Evolutionary conservation across 2,329 filamentous ascomycete species (phyloP), one percentile per base, ranked within the genome.

Genomic region (Fusarium secorum): DNA sequence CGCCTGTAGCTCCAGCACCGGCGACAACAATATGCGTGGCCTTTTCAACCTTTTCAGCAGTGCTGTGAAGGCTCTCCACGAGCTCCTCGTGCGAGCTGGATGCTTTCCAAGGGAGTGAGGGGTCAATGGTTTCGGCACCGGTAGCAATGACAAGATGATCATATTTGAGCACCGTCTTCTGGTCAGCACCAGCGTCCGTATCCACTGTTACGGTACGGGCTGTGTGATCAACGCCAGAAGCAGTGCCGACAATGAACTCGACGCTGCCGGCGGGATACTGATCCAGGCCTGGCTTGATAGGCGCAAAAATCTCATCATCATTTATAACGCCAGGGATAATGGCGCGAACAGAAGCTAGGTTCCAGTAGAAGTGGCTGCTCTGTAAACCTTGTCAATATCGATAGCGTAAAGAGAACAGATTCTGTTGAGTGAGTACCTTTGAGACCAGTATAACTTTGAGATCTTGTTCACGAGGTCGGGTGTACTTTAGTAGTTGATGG

Each of bases 351-450:
- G 87, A 83, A 30, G 86, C 87, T 9, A 88, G 60, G 78, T 88
- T 88, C 87, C 86, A 88, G 80, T 84, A 89, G 71, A 89, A 86
- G 72, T 89, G 86, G 67, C 81, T 84, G 71, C 84, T 88, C 85
- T 88, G 44, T 35, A 28, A 53, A 11, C 20, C 20, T 36, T 64
- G 28, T 59, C 51, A 60, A 39, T 42, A 33, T 32, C 22, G 4
- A 13, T 13, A 5, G n/a, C 11, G 20, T 22, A 33, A 18, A 28
- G 4, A 18, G 22, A 11, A 28, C 26, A 32, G n/a, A 26, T 9
- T 17, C 28, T 39, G 15, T 33, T 26, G 30, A 33, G 20, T 24
- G 35, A 15, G 42, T 79, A 87, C 86, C 81, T 87, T 86, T 57
- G 86, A 86, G 46, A 89, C 83, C 20, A 89, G 81, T 49, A 89